Evolutionary conservation across 495 filamentous ascomycete species (phyloP), one percentile per base, ranked within the genome.

Genomic region (Cercophora newfieldiana): DNA sequence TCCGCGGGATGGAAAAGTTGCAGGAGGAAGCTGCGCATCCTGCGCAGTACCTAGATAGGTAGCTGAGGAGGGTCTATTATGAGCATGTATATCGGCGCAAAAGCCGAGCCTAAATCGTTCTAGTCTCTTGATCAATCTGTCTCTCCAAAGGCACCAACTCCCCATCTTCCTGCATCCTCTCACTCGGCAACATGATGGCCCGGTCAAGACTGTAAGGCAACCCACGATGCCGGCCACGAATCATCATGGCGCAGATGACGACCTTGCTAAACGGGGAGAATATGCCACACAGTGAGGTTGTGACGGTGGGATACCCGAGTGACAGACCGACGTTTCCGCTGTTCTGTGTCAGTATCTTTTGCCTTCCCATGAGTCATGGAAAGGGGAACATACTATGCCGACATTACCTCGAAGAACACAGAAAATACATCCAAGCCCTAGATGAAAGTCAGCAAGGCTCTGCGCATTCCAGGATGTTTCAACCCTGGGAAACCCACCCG

Each of bases 211-310:
- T 85, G 70, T 96, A 95, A 0, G 94, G 94, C 1, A 97, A 79
- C 12, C 93, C 93, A 78, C 94, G 90, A 73, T 97, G 94, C 5
- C 94, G 86, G n/a, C 94, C 94, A 70, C 94, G 90, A 47, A 97
- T 85, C 77, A 94, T 89, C 94, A 96, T 96, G 22, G 91, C 90
- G 50, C 94, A 89, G 66, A 97, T 91, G 44, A 96, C 89, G 49
- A 97, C 84, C 69, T 96, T 96, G 29, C 88, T 89, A 18, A 95
- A 72, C 7, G 87, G 81, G 1, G 80, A 82, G 72, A 97, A 95
- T 63, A 94, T 82, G 1, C 82, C 86, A n/a, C 85, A 89, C 71
- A 97, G 93, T 0, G 89, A 90, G 16, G 91, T 81, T 62, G 94
- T 88, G 71, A 84, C 80, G 21, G 74, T 77, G 0, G 91, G 85